Evolutionary conservation across 23 red algal species (phyloP).

Genomic region (Gracilaria domingensis): DNA sequence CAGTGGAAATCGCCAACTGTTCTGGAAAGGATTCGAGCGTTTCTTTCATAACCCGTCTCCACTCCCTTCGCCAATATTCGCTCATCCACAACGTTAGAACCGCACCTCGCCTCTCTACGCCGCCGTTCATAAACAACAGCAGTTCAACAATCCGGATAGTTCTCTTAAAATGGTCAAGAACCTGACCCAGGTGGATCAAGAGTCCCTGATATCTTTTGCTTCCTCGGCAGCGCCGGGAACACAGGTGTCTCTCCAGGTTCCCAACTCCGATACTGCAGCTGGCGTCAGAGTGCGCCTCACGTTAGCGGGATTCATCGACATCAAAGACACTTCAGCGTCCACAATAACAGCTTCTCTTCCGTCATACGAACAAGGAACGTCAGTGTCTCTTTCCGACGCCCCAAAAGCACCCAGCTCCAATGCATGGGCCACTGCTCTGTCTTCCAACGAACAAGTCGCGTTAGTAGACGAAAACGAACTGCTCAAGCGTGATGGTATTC

Average conservation of each 20-base stretch:
- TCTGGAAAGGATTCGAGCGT: no score
- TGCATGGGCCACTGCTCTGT: slow-evolving; percentile 38
- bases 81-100: no score
- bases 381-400: slow-evolving; percentile 12
- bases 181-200: slow-evolving; percentile 27
- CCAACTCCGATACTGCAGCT: not conserved
- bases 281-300: slow-evolving; percentile 14
- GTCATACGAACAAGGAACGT: slow-evolving; percentile 14
- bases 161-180: not conserved
- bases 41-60: no score
- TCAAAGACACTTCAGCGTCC: slow-evolving; percentile 14
- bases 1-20: no score
- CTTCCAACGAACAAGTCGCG: slow-evolving; percentile 37
- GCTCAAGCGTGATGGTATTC: slow-evolving; percentile 31
- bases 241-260: slow-evolving; percentile 17
- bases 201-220: slow-evolving; percentile 27
- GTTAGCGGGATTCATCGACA: slow-evolving; percentile 46
- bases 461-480: slow-evolving; percentile 52
- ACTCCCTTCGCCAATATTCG: no score
- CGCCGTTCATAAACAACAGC: not conserved
- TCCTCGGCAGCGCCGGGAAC: slow-evolving; percentile 41
- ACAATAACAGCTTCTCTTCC: slow-evolving; percentile 40
- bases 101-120: no score
- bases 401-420: not conserved
- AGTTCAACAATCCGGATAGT: not conserved